Base-by-base conservation (phyloP, 192 early-diverging fungal species). In the Backusella circina region DNA sequence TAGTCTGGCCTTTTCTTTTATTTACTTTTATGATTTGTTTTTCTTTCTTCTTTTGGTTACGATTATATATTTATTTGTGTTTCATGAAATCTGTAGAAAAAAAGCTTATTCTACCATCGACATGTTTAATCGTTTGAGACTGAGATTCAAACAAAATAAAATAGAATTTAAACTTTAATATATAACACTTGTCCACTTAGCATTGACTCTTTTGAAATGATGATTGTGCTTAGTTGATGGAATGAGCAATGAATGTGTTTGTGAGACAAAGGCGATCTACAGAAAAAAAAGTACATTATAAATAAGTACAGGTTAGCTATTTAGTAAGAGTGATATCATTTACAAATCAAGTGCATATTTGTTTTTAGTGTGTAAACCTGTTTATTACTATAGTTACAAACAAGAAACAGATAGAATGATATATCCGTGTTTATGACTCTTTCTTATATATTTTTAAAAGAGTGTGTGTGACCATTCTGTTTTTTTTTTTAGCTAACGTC, bases 331-430 rank as follows among this genome's bases (percentile, higher is more conserved):
- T 57, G 51, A 57, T 57, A 57, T 57, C 51, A 57, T 57, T 57
- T 26, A 26, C 9, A 57, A 57, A 57, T 28, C 51, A 57, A 57
- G 51, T 57, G 51, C 51, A 57, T 57, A 18, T 57, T 57, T 57
- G 51, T 57, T 57, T 47, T 47, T 57, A 57, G 51, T 23, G 23
- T 57, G 2, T 28, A 57, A 57, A 57, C 51, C 51, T 21, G 51
- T 57, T 57, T 57, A 57, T 57, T 57, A 26, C 51, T 57, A 57
- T 57, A 57, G 51, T 57, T 57, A 54, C 50, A 54, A 54, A 57
- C 21, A 26, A 54, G n/a, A 54, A 54, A 57, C 21, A 26, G 51
- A 57, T 57, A 23, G 8, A 57, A 26, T 23, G 51, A 51, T 51
- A 44, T 44, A 23, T 21, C 50, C 47, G 47, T 4, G 47, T 50